Percentiles rank a stretch among this genome's conserved stretches.
phyloP scores from a whole-genome alignment of 495 filamentous ascomycete species.

The Penicillium longicatenatum region DNA sequence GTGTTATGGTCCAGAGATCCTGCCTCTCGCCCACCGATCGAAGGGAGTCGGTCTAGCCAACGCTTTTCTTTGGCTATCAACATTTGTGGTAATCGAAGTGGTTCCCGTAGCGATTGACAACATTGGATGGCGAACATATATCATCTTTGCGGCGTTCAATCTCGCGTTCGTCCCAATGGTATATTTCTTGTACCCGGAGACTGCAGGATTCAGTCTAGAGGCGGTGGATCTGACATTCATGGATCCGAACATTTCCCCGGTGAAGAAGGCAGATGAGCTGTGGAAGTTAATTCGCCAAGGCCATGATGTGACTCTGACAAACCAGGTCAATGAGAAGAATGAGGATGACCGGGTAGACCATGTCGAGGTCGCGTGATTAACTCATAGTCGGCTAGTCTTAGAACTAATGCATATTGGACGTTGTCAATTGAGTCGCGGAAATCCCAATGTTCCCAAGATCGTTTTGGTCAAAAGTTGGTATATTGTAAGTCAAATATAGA shows the following conservation, averaged over 20 bases:
- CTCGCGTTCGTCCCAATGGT: conserved; percentile 37
- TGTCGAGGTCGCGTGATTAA: conserved; percentile 5
- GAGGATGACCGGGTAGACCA: neutral
- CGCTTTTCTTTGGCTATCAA: conserved; percentile 20
- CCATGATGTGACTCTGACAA: conserved; percentile 14
- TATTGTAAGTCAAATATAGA: neutral
- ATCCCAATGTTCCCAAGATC: no score
- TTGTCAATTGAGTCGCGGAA: no score
- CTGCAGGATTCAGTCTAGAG: conserved; percentile 29
- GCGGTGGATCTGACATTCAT: conserved; percentile 28
- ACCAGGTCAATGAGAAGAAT: conserved; percentile 7
- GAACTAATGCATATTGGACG: no score
- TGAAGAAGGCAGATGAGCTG: conserved; percentile 21
- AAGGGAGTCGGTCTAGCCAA: conserved; percentile 24
- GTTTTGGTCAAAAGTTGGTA: neutral
- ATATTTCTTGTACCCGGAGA: conserved; percentile 34
- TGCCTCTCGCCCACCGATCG: conserved; percentile 23
- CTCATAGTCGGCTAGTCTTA: neutral
- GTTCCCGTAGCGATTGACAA: conserved; percentile 22
- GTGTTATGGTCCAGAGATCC: conserved; percentile 27
- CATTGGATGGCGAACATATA: conserved; percentile 35
- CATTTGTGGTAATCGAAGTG: conserved; percentile 29
- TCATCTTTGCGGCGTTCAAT: conserved; percentile 43
- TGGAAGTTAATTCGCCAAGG: conserved; percentile 13
- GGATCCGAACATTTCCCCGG: conserved; percentile 11